Base-by-base conservation (phyloP, 2,329 filamentous ascomycete genomes). In the Claviceps sp. region DNA sequence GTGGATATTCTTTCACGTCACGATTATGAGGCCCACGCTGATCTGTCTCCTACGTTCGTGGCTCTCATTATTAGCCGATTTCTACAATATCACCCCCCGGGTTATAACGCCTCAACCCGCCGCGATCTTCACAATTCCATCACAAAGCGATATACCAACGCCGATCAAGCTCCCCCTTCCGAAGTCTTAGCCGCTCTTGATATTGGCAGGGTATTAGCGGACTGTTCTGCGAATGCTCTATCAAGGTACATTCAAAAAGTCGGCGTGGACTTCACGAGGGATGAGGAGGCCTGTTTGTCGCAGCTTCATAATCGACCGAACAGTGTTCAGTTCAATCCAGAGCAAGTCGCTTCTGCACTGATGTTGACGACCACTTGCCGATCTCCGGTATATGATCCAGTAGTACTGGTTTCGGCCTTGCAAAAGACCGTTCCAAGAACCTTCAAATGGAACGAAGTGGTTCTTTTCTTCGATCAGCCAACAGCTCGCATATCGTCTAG, bases 21-120 rank as follows among this genome's bases (percentile, higher is more conserved):
- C 14, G 76, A 77, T 53, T 72, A 79, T 57, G 75, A 78, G 50
- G 77, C 80, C 42, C 81, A 86, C 60, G 77, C 83, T 57, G 83
- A 86, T 55, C 67, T 90, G 51, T 75, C 73, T 11, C 74, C 84
- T 34, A 70, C 79, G 43, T 88, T 93, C 63, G 76, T 96, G 55
- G 86, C 86, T 48, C 73, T 84, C 54, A 84, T 95, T 54, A 75
- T 96, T 66, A 88, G 95, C 66, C 86, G 88, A 59, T 86, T 94
- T 60, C 82, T 95, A 51, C 84, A 93, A 67, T 84, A 90, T 60
- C 88, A 90, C 50, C 88, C 89, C 34, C 86, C 86, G 26, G 88
- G 85, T 65, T 94, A 94, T 72, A 87, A 86, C 61, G 81, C 88
- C 51, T 77, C 83, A 50, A 83, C 80, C 53, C 82, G 86, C 62